Percentiles rank a stretch among this genome's conserved stretches.
phyloP scores from a whole-genome alignment of 192 early-diverging fungal genomes.

The Coemansia asiatica region DNA sequence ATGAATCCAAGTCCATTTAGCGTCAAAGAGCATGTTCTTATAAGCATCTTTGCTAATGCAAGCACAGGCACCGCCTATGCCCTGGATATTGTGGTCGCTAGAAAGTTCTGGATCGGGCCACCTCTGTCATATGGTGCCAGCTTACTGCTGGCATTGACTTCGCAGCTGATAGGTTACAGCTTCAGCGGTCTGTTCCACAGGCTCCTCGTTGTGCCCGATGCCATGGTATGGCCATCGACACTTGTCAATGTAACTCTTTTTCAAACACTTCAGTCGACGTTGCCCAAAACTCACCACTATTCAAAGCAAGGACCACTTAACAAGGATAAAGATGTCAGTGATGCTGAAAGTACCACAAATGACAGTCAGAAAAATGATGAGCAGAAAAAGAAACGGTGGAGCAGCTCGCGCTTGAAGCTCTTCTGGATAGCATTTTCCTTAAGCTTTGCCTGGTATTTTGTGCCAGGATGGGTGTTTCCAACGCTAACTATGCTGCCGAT shows the following conservation, averaged over 20 bases:
- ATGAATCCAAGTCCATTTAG: conserved; percentile 80
- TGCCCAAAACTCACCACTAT: conserved; percentile 30
- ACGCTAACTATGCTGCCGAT: conserved; percentile 61
- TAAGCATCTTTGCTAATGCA: conserved; percentile 71
- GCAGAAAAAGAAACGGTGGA: not conserved
- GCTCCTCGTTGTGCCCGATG: conserved; percentile 74
- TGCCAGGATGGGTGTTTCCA: conserved; percentile 67
- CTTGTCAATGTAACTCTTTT: conserved; percentile 73
- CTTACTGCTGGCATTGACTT: conserved; percentile 65
- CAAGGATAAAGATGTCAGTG: not conserved
- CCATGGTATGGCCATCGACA: conserved; percentile 85
- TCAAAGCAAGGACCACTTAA: not conserved
- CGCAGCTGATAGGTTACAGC: conserved; percentile 63
- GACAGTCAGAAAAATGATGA: not conserved
- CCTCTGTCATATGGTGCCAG: conserved; percentile 62
- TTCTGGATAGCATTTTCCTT: conserved; percentile 43
- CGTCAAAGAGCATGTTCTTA: conserved; percentile 82
- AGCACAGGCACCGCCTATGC: conserved; percentile 71
- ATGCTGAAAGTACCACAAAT: not conserved
- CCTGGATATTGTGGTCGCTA: conserved; percentile 67
- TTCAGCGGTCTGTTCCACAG: conserved; percentile 69
- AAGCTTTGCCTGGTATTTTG: conserved; percentile 56
- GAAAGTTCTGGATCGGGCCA: conserved; percentile 63
- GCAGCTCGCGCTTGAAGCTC: conserved; percentile 16
- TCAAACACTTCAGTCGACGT: conserved; percentile 66